Percentiles rank a stretch among this genome's conserved stretches.
These are phyloP conservation scores for Massarina eburnea DNA, from an alignment of 2,329 filamentous ascomycete genomes.

Conservation along the genomic window DNA sequence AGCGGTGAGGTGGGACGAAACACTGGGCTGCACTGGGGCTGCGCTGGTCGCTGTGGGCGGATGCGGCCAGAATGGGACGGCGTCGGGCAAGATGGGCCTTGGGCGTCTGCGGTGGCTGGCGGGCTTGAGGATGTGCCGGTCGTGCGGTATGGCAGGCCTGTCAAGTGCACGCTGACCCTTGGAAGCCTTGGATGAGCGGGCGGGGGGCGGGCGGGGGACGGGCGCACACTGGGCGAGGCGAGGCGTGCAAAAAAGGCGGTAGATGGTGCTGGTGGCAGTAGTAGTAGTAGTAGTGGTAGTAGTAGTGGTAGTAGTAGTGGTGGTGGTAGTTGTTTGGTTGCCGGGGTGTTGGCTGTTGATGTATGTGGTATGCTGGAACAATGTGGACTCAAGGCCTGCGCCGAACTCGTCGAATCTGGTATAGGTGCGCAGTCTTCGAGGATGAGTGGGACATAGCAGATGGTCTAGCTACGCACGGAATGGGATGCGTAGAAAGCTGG, in stretches of 20 bases:
- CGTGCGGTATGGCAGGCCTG: neutral
- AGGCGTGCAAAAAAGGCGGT: neutral
- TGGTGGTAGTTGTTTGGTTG: conserved; percentile 7
- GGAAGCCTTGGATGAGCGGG: conserved; percentile 11
- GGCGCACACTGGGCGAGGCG: neutral
- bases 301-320: conserved; percentile 9
- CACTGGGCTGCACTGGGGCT: neutral
- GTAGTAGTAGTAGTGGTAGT: neutral
- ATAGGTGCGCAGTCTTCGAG: conserved; percentile 28
- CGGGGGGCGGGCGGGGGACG: neutral
- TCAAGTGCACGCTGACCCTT: neutral
- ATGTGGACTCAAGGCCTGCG: conserved; percentile 24
- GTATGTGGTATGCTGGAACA: conserved; percentile 1
- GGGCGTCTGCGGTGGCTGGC: neutral
- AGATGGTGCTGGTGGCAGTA: conserved; percentile 2
- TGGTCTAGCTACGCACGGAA: neutral
- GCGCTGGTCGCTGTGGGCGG: neutral
- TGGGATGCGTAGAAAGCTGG: conserved; percentile 4
- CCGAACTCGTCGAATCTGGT: conserved; percentile 39
- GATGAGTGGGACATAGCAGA: conserved; percentile 32
- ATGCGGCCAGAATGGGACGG: conserved; percentile 1
- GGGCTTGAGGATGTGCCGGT: neutral
- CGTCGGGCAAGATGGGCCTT: neutral
- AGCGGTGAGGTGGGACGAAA: neutral
- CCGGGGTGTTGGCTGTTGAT: conserved; percentile 3